Evolutionary conservation across 768 basidiomycete species (phyloP), one percentile per base, ranked within the genome.

Genomic region (Hydnomerulius pinastri): DNA sequence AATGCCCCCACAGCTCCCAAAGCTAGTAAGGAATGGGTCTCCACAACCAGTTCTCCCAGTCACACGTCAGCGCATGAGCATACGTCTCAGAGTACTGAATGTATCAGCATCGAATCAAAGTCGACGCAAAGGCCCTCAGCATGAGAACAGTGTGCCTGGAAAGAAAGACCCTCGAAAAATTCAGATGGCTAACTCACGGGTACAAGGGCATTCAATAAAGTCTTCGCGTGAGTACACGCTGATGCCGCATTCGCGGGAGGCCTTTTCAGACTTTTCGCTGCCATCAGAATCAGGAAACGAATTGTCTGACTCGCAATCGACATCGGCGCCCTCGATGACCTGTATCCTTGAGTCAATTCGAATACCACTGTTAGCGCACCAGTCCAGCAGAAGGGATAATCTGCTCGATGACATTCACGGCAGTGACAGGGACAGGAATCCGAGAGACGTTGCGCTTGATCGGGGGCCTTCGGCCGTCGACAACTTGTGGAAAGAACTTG

Each of bases 321-420:
- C 6, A 18, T 48, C 24, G 38, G 17, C 37, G 46, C 35, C 46
- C 33, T 59, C 50, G 47, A 56, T 27, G 35, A 85, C 54, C 41
- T 65, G 61, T 13, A 85, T 60, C 35, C 73, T 65, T 10, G 71
- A 46, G 64, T 83, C 81, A 45, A 85, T 75, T 51, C 62, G 62
- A 38, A 84, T 59, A 37, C 61, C 66, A 55, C 78, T 76, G 20
- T 71, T 61, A 24, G 62, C 43, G 54, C 81, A 83, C 83, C 83
- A 85, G 36, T 63, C 60, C 5, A 80, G 55, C 15, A 83, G 61
- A 36, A 46, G 27, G 23, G 44, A 10, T 33, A 48, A 43, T 33
- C 17, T 58, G 37, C 48, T 44, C 28, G 57, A 51, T 29, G 62
- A 54, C 63, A 70, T 68, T 28, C 36, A 27, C 30, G n/a, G n/a